A percentile compares a stretch with the other conserved stretches of the same genome.
Evolutionary conservation across 2,329 filamentous ascomycete genomes (phyloP).

Genomic region (Colletotrichum endophyticum): DNA sequence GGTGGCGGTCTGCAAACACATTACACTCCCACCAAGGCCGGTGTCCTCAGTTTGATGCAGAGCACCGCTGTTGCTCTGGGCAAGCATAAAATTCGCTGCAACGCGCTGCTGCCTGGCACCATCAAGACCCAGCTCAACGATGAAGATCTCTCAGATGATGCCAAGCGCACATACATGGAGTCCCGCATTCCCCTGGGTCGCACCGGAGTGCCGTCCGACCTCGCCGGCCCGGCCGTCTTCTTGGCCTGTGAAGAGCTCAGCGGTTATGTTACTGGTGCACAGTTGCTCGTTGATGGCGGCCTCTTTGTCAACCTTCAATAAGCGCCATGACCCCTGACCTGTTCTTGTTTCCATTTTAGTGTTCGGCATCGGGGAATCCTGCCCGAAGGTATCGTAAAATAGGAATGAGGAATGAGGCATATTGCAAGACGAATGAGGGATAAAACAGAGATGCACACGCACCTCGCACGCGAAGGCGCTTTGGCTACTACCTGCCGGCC

Average conservation of each 20-base stretch:
- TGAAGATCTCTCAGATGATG: constrained; percentile 75
- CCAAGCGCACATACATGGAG: constrained; percentile 80
- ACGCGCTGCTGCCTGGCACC: constrained; percentile 83
- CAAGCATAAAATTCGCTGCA: constrained; percentile 78
- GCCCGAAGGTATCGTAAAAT: not conserved
- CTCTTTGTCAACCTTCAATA: constrained; percentile 89
- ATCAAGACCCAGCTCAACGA: constrained; percentile 87
- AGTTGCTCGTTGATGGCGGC: constrained; percentile 86
- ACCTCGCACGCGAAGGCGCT: not conserved
- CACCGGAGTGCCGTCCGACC: constrained; percentile 73
- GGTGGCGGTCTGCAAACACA: constrained; percentile 82
- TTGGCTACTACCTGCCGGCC: not conserved
- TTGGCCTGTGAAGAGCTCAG: constrained; percentile 80
- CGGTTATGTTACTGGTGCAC: constrained; percentile 81
- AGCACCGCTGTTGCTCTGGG: constrained; percentile 81
- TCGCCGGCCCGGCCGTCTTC: constrained; percentile 86
- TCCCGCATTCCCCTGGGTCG: constrained; percentile 79
- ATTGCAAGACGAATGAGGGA: not conserved
- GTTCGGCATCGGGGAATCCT: not conserved
- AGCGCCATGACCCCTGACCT: constrained; percentile 4
- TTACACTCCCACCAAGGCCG: constrained; percentile 90
- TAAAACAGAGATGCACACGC: not conserved
- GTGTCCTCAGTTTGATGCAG: constrained; percentile 82
- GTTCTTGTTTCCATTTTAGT: not conserved
- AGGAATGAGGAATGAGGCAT: not conserved